Evolutionary conservation across 208 protist species (phyloP).

Genomic region (Balamuthia mandrillaris): DNA sequence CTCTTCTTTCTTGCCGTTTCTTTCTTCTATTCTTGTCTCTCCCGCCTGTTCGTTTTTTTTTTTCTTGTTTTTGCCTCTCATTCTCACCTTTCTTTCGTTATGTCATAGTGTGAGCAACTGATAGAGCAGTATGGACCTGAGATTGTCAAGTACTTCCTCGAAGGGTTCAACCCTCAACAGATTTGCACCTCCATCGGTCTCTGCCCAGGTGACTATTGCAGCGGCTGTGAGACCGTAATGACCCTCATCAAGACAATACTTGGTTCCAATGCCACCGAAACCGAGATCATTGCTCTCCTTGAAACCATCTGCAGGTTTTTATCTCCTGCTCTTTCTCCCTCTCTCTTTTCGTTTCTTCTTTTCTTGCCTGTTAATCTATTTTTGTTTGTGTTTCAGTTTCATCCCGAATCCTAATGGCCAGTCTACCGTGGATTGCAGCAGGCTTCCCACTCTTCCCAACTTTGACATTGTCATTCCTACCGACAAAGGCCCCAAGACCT

Average conservation of each 20-base stretch:
- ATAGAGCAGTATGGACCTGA: background rate
- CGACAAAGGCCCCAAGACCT: conserved; percentile 60
- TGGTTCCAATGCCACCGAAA: background rate
- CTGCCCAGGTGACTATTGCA: background rate
- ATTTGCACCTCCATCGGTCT: conserved; percentile 41
- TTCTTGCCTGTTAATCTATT: no score
- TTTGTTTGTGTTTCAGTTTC: no score
- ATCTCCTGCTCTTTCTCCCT: no score
- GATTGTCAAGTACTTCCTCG: background rate
- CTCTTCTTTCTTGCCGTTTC: no score
- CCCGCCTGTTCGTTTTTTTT: no score
- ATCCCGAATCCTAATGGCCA: background rate
- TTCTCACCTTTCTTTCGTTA: no score
- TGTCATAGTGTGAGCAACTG: background rate
- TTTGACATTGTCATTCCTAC: conserved; percentile 72
- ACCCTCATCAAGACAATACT: background rate
- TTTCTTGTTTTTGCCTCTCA: no score
- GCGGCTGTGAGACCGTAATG: background rate
- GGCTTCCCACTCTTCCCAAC: conserved; percentile 68
- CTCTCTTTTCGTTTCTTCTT: no score
- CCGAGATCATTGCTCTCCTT: background rate
- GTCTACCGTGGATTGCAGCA: conserved; percentile 48
- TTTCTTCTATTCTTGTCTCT: no score
- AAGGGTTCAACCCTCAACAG: background rate
- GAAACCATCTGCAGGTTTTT: background rate